Percentiles rank a stretch among this genome's conserved stretches.
phyloP scores from a whole-genome alignment of 768 basidiomycete genomes.

The Sarcodon sp. region DNA sequence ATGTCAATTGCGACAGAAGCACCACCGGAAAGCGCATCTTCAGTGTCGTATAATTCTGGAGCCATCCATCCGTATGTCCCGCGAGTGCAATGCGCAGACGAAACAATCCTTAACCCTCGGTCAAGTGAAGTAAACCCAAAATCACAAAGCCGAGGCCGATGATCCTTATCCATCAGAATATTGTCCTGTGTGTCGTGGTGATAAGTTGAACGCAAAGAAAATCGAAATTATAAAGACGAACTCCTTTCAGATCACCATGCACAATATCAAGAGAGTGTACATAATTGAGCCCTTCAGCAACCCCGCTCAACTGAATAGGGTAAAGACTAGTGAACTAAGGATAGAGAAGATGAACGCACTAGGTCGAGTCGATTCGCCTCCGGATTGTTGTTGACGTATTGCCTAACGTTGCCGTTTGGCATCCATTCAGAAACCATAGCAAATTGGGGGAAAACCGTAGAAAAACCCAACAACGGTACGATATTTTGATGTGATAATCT shows the following conservation, averaged over 20 bases:
- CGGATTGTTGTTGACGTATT: slow-evolving; percentile 5
- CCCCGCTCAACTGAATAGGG: neutral
- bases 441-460: neutral
- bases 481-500: slow-evolving; percentile 8
- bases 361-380: slow-evolving; percentile 4
- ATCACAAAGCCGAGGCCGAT: neutral
- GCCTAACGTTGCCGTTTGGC: slow-evolving; percentile 4
- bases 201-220: neutral
- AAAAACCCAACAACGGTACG: slow-evolving; percentile 6
- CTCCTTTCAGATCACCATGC: neutral
- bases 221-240: neutral
- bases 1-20: neutral
- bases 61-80: no score
- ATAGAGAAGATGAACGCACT: slow-evolving; percentile 1
- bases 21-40: no score
- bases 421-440: slow-evolving; percentile 8
- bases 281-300: neutral
- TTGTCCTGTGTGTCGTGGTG: neutral
- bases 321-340: neutral
- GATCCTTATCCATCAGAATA: neutral
- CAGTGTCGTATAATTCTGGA: no score
- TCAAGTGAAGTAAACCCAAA: neutral
- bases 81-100: no score
- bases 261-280: neutral
- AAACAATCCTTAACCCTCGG: no score